Evolutionary conservation across 495 filamentous ascomycete species (phyloP).

Genomic region (Wilcoxina mikolae): DNA sequence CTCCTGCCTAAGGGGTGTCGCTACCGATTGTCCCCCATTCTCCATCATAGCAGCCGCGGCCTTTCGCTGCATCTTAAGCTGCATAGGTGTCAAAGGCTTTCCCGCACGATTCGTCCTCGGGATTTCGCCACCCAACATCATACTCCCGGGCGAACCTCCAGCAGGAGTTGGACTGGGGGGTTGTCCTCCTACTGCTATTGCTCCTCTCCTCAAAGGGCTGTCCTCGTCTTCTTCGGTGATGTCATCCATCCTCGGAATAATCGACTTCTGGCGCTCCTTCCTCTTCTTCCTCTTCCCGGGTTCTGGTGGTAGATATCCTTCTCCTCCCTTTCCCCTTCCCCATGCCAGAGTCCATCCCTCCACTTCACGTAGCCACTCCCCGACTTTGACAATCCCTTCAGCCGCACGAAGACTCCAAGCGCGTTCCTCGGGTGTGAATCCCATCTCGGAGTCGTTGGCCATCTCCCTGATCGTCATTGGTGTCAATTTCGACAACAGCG

Average conservation of each 20-base stretch:
- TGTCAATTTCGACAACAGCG: constrained; percentile 20
- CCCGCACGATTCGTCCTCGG: constrained; percentile 3
- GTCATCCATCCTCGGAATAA: background rate
- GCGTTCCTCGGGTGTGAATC: constrained; percentile 18
- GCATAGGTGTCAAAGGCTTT: constrained; percentile 23
- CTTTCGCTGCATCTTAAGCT: constrained; percentile 21
- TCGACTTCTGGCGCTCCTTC: constrained; percentile 5
- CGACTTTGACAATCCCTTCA: constrained; percentile 23
- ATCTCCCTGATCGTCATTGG: constrained; percentile 18
- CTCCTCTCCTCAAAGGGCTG: constrained; percentile 2
- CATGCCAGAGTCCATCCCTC: constrained; percentile 24
- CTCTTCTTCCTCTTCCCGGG: constrained; percentile 13
- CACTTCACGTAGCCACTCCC: constrained; percentile 25
- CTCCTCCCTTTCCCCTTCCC: constrained; percentile 14
- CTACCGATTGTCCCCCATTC: background rate
- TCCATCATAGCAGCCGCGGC: constrained; percentile 2
- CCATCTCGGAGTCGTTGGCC: constrained; percentile 17
- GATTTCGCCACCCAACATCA: too few relatives aligned
- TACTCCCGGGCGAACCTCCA: background rate
- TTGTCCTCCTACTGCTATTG: background rate
- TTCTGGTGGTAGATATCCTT: constrained; percentile 21
- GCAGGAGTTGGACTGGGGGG: background rate
- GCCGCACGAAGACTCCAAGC: constrained; percentile 26
- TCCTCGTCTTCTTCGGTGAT: constrained; percentile 6
- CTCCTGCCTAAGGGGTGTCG: background rate